Conservation (phyloP, 2,329 filamentous ascomycete species). For the Leptosphaerulina australis region DNA sequence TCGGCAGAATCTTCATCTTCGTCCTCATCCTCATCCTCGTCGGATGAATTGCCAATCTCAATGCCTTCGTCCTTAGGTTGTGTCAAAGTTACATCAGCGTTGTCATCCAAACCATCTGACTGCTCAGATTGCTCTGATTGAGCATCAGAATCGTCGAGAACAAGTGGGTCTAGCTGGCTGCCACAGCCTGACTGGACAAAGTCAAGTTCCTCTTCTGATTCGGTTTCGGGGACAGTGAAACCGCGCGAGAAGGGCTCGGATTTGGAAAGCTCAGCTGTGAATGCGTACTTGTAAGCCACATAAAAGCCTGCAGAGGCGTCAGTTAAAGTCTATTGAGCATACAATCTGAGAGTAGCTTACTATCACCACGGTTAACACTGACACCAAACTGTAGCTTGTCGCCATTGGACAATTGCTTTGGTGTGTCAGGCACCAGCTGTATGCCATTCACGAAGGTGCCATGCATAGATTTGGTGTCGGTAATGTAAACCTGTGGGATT, state of each 20-base stretch:
- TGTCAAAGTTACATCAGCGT: constrained; percentile 1
- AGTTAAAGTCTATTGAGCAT: constrained; percentile 16
- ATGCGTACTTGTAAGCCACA: constrained; percentile 40
- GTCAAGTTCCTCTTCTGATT: constrained; percentile 34
- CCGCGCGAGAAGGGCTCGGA: constrained; percentile 27
- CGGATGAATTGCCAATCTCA: neutral
- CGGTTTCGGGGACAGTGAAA: constrained; percentile 43
- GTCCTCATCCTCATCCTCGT: neutral
- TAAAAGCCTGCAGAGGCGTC: constrained; percentile 33
- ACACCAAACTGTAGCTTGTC: constrained; percentile 47
- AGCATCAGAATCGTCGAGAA: constrained; percentile 38
- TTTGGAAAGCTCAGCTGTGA: constrained; percentile 28
- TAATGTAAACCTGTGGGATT: constrained; percentile 52
- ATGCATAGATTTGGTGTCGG: constrained; percentile 66
- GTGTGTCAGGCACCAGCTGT: constrained; percentile 29
- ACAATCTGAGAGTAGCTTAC: constrained; percentile 25
- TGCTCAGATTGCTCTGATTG: constrained; percentile 28
- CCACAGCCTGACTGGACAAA: constrained; percentile 22
- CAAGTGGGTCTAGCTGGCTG: constrained; percentile 37
- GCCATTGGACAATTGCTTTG: constrained; percentile 36
- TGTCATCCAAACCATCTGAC: constrained; percentile 1
- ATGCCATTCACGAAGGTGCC: constrained; percentile 62
- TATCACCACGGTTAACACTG: constrained; percentile 44
- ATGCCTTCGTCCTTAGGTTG: neutral
- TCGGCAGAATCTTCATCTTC: neutral